Percentiles rank a stretch among this genome's conserved stretches.
Evolutionary conservation across 768 basidiomycete species (phyloP).

Genomic region (Lentinula raphanica): DNA sequence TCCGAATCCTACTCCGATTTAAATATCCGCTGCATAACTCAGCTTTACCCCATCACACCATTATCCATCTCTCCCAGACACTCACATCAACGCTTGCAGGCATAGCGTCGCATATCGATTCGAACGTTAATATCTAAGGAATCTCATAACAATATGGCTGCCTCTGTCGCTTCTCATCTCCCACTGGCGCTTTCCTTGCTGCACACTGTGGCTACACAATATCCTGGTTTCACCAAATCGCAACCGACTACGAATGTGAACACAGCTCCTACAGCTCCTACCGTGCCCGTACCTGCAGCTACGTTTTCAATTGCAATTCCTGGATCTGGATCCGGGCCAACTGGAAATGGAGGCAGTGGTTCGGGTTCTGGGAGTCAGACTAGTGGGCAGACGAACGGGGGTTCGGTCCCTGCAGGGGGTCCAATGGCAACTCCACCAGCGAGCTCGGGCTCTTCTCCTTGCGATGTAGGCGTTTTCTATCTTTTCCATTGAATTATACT

Average conservation of each 20-base stretch:
- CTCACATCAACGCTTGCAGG: background rate
- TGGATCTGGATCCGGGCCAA: constrained; percentile 8
- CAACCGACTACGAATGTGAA: constrained; percentile 13
- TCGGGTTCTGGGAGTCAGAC: constrained; percentile 22
- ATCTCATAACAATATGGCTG: background rate
- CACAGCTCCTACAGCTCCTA: constrained; percentile 21
- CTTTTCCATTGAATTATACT: constrained; percentile 7
- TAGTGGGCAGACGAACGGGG: background rate
- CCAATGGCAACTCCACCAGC: constrained; percentile 4
- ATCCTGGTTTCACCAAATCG: constrained; percentile 30
- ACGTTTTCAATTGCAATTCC: constrained; percentile 13
- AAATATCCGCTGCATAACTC: background rate
- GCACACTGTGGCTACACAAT: constrained; percentile 31
- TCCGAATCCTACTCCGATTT: background rate
- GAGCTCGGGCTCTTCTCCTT: constrained; percentile 27
- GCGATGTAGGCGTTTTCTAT: constrained; percentile 38
- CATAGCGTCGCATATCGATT: background rate
- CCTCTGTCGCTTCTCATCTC: constrained; percentile 37
- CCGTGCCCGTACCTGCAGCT: constrained; percentile 20
- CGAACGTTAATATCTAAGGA: background rate
- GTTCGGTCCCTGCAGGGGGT: background rate
- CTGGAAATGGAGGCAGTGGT: background rate
- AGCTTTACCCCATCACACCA: background rate
- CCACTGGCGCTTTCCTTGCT: constrained; percentile 42
- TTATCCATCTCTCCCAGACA: background rate